Percentiles rank a stretch among this genome's conserved stretches.
Conservation (phyloP, 163 green algal genomes). For the Chlorella variabilis region DNA sequence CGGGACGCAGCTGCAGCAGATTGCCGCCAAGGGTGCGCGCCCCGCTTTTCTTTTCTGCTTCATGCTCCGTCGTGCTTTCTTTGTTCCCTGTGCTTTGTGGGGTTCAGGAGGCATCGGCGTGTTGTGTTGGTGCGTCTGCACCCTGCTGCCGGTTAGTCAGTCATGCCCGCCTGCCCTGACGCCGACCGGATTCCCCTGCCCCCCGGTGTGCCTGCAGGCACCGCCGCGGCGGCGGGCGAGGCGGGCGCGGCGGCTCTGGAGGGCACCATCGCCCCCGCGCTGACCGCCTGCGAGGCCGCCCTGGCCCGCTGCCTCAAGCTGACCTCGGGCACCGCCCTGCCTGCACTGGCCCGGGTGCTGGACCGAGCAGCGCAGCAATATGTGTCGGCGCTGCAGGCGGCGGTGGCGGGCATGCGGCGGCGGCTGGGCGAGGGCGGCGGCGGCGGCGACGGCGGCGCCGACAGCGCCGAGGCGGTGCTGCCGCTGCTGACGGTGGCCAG, state of each 20-base stretch:
- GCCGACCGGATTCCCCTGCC: too few relatives aligned
- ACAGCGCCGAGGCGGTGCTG: constrained; percentile 31
- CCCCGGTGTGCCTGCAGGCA: neutral
- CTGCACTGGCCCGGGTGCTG: constrained; percentile 34
- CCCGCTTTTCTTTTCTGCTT: too few relatives aligned
- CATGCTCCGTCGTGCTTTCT: too few relatives aligned
- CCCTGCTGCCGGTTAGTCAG: too few relatives aligned
- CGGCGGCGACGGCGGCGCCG: neutral
- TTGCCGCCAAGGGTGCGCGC: constrained; percentile 29
- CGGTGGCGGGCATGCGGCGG: constrained; percentile 31
- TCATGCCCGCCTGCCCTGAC: too few relatives aligned
- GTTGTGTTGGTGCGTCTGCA: too few relatives aligned
- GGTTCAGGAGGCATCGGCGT: too few relatives aligned
- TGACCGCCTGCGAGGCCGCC: constrained; percentile 26
- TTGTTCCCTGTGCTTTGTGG: too few relatives aligned
- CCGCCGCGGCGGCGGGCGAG: constrained; percentile 37
- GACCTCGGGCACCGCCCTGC: constrained; percentile 52
- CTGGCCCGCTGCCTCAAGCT: constrained; percentile 57
- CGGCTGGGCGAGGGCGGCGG: constrained; percentile 4
- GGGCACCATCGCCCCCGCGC: constrained; percentile 12
- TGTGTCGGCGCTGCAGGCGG: constrained; percentile 47
- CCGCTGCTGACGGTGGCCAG: constrained; percentile 50
- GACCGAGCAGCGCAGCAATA: constrained; percentile 53
- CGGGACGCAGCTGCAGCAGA: constrained; percentile 29
- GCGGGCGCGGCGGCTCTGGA: constrained; percentile 30